A percentile compares a stretch with the other conserved stretches of the same genome.
These are phyloP conservation scores for Sextonia rubra DNA, from an alignment of 164 flowering plant genomes.

Conservation along the genomic window DNA sequence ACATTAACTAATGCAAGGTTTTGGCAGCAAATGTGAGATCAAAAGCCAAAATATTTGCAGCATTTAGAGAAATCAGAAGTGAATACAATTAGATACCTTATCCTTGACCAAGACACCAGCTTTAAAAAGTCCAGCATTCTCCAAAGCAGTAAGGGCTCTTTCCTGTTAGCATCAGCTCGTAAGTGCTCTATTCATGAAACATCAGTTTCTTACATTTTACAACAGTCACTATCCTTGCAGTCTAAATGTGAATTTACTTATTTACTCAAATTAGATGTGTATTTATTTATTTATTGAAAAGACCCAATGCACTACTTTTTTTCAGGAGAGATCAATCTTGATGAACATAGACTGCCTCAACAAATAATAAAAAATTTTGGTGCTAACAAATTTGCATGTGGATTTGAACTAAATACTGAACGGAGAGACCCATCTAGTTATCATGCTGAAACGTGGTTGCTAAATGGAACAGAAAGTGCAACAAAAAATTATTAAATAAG, in stretches of 20 bases:
- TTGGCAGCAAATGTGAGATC: background rate
- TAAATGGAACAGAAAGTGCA: too few species aligned
- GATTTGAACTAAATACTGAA: too few species aligned
- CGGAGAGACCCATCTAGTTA: too few species aligned
- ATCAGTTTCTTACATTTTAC: background rate
- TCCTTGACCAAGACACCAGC: slow-evolving; percentile 29
- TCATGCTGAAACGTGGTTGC: too few species aligned
- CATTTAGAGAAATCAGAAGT: background rate
- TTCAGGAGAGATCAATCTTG: too few species aligned
- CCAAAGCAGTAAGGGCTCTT: slow-evolving; percentile 27
- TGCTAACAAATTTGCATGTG: too few species aligned
- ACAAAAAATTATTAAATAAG: too few species aligned
- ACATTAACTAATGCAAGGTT: background rate
- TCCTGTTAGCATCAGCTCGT: slow-evolving; percentile 13
- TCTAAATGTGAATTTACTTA: background rate
- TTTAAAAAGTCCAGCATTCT: slow-evolving; percentile 29
- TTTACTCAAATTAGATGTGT: too few species aligned
- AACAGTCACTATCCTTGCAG: background rate
- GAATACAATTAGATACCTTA: slow-evolving; percentile 19
- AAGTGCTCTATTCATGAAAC: background rate
- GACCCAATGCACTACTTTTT: too few species aligned
- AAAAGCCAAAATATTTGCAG: background rate
- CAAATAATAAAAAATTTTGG: too few species aligned
- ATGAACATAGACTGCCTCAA: too few species aligned
- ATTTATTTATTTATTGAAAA: too few species aligned